These are phyloP conservation scores for Plasmodium billcollinsi DNA, from an alignment of 169 alveolate genomes.

Conservation along the genomic window DNA sequence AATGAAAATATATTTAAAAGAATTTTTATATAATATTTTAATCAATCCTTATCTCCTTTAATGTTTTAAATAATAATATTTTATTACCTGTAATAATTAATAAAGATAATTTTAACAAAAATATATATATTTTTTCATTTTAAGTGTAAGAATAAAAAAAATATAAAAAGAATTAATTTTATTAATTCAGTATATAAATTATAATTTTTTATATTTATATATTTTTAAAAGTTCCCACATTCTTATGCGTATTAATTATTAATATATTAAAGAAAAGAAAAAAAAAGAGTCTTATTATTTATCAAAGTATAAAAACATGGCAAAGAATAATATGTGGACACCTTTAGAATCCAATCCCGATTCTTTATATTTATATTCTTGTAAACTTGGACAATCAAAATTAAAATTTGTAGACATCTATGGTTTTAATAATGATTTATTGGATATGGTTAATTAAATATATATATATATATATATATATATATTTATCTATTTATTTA, in stretches of 20 bases:
- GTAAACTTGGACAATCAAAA: constrained; percentile 68
- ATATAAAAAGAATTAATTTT: too few species aligned
- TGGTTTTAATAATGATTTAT: constrained; percentile 45
- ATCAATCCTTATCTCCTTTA: too few species aligned
- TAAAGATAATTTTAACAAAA: too few species aligned
- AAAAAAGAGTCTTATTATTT: background rate
- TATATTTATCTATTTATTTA: background rate
- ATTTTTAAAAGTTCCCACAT: background rate
- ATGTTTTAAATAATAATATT: too few species aligned
- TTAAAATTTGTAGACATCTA: constrained; percentile 45
- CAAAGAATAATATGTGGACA: constrained; percentile 22
- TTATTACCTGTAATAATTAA: too few species aligned
- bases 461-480: background rate
- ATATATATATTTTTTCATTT: too few species aligned
- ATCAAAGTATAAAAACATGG: constrained; percentile 10
- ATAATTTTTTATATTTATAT: too few species aligned
- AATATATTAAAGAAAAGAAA: background rate
- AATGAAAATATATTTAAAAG: too few species aligned
- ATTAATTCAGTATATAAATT: too few species aligned
- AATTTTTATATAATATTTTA: too few species aligned
- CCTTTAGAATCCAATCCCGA: constrained; percentile 73
- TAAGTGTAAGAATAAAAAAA: too few species aligned
- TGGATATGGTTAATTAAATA: constrained; percentile 38
- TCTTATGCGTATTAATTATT: background rate
- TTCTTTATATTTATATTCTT: constrained; percentile 38